A percentile compares a stretch with the other conserved stretches of the same genome.
Evolutionary conservation across 1,139 yeast genomes (phyloP).

Genomic region (Kodamaea plutei): DNA sequence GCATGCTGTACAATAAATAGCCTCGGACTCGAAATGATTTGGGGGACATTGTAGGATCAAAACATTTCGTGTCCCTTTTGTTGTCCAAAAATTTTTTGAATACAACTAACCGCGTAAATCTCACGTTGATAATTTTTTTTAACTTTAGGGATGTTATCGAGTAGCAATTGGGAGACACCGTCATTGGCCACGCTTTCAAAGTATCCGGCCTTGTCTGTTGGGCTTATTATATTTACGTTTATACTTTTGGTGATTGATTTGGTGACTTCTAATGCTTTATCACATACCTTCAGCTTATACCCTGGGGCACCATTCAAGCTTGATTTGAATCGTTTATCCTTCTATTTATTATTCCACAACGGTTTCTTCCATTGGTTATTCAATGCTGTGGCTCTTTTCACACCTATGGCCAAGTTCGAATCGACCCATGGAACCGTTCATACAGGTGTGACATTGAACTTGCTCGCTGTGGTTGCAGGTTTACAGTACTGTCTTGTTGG

Average conservation of each 20-base stretch:
- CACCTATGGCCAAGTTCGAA: slow-evolving; percentile 71
- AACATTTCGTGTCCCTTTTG: too few species aligned
- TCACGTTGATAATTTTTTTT: too few species aligned
- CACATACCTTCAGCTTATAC: slow-evolving; percentile 33
- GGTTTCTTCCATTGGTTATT: slow-evolving; percentile 59
- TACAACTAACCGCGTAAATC: too few species aligned
- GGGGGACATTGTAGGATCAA: too few species aligned
- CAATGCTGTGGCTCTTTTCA: slow-evolving; percentile 54
- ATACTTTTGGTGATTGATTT: slow-evolving; percentile 31
- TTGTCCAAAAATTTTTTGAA: too few species aligned
- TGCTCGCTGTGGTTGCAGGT: slow-evolving; percentile 69
- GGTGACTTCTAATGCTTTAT: slow-evolving; percentile 4
- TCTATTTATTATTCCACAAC: slow-evolving; percentile 71
- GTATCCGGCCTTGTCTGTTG: slow-evolving; percentile 63
- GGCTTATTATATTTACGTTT: slow-evolving; percentile 54
- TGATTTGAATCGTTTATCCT: slow-evolving; percentile 61
- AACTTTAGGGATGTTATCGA: neutral
- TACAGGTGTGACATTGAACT: slow-evolving; percentile 78
- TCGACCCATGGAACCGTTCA: slow-evolving; percentile 76
- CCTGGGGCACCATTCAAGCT: slow-evolving; percentile 56
- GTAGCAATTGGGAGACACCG: slow-evolving; percentile 5
- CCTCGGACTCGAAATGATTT: too few species aligned
- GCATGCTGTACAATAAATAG: too few species aligned
- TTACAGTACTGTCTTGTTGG: slow-evolving; percentile 61
- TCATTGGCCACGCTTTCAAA: slow-evolving; percentile 7